Base-by-base conservation (phyloP, 371 early-diverging fungal species). In the Syncephalastrum sp. region DNA sequence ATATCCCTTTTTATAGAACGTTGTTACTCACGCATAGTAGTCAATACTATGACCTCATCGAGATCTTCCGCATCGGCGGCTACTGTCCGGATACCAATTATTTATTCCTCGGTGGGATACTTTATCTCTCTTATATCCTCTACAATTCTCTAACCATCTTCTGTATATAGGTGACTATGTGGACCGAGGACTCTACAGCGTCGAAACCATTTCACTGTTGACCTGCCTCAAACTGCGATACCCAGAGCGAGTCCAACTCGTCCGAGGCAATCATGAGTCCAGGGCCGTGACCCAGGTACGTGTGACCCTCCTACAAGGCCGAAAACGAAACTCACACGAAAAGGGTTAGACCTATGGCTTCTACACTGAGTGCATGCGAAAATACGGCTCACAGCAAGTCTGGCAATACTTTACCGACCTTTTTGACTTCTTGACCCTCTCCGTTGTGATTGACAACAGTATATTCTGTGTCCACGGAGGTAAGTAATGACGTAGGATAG, bases 381-480 rank as follows among this genome's bases (percentile, higher is more conserved):
- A 97, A 71, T 97, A 95, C 63, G 93, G 91, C 4, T 85, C 83
- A 16, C 71, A 86, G 1, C 78, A 85, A 44, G 95, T 95, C 16
- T 99, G 99, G 99, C 84, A 85, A 41, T 87, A 90, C 50, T 96
- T 96, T 74, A 94, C 94, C 27, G 95, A 96, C 65, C 81, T 97
- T 70, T 99, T 99, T 77, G 97, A 97, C 64, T 97, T 83, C 65
- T 76, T 99, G 50, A 94, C 94, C 0, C 65, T 99, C 17, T 84
- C 91, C 2, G 96, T 94, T 3, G 91, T 96, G 24, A 94, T 99
- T 65, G 92, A 95, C 55, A 87, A 94, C 57, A 81, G 86, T 25
- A 94, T 95, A 25, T 94, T 99, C 72, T 95, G 97, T 69, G 93
- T 95, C 12, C 99, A 99, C 68, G 99, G 99, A 59, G 99, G 97